Evolutionary conservation across 108 stramenopile genomes (phyloP).

Genomic region (Epithemia pelagica): DNA sequence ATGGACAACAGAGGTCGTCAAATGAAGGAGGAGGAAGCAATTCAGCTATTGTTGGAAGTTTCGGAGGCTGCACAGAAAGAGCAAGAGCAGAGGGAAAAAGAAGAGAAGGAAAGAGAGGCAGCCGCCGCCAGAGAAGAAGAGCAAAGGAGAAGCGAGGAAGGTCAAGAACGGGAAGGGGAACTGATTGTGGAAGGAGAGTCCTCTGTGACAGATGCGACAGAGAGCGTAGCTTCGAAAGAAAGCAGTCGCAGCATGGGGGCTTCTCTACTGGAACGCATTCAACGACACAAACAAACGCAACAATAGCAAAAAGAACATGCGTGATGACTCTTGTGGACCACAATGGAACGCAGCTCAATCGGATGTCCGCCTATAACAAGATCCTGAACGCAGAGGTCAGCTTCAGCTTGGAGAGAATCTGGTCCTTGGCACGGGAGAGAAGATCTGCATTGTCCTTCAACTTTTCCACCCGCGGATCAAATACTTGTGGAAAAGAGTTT

Average conservation of each 20-base stretch:
- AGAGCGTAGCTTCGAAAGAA: neutral
- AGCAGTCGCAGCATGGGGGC: neutral
- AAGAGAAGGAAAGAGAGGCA: neutral
- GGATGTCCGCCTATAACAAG: too few species aligned
- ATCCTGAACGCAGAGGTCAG: too few species aligned
- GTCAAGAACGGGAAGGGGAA: neutral
- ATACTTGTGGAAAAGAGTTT: too few species aligned
- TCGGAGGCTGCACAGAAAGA: neutral
- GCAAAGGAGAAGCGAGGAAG: neutral
- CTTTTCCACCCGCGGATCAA: too few species aligned
- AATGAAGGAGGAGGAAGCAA: conserved; percentile 7
- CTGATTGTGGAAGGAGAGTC: neutral
- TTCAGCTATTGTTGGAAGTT: conserved; percentile 3
- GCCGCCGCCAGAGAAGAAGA: neutral
- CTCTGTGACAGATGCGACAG: neutral
- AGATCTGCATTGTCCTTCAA: too few species aligned
- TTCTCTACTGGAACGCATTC: neutral
- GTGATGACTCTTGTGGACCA: too few species aligned
- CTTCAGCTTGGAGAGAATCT: too few species aligned
- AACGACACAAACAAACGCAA: neutral
- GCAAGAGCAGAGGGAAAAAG: neutral
- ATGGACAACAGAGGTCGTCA: conserved; percentile 9
- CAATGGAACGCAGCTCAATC: too few species aligned
- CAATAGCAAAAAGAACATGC: too few species aligned
- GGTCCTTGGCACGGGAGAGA: too few species aligned